Evolutionary conservation across 306 rosid genomes (phyloP), one percentile per base, ranked within the genome.

Genomic region (Pueraria montana): DNA sequence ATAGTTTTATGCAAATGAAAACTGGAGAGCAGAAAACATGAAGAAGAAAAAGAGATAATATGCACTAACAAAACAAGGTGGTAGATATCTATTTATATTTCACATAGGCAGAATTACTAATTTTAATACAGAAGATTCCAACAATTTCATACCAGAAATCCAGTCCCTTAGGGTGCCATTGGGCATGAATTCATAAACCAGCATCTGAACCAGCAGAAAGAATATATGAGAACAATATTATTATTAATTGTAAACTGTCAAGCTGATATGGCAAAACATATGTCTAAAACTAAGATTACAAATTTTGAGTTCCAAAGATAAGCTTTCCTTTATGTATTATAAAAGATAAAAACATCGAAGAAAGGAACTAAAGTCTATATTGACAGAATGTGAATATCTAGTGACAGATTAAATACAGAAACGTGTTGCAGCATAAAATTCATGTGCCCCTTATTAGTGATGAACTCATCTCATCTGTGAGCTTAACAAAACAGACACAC

Each of bases 131-230:
- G 38, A 46, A 80, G 38, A 14, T 49, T 59, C n/a, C 66, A 3
- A 73, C 20, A 40, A 71, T 63, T 84, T 18, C 87, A 56, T 91
- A 92, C 97, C 97, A 69, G 90, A 87, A 84, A 95, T 89, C 94
- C 92, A 90, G 80, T 93, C 94, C 84, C 93, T 86, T 77, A 95
- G 82, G 78, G 91, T 95, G 26, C 97, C 97, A 74, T 93, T 95
- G 20, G 95, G 90, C 96, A 95, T 88, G 78, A 91, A 95, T 84
- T 95, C 95, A 50, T 95, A 95, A 76, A 95, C 93, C 88, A 95
- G 87, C 94, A 95, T 93, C 97, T 94, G 92, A 82, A 76, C 52
- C 71, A 85, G 73, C 80, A 75, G 77, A 79, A 79, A 68, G 27
- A 45, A 78, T 43, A 61, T 9, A 77, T 81, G 34, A 87, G 90